Percentiles rank a stretch among this genome's conserved stretches.
These are phyloP conservation scores for Paramecium caudatum DNA, from an alignment of 73 alveolate species.

Conservation along the genomic window DNA sequence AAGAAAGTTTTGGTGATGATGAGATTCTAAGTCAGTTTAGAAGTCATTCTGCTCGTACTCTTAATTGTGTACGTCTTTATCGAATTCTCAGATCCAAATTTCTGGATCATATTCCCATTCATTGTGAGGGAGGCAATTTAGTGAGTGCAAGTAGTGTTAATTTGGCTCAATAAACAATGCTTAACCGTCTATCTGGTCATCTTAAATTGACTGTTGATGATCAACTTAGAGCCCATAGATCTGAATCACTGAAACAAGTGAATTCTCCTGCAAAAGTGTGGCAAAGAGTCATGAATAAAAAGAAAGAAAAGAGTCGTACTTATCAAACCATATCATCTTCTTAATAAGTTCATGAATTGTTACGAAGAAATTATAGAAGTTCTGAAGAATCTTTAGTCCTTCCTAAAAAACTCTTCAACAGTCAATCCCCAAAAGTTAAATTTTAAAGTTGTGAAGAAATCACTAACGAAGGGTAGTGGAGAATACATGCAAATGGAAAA, in stretches of 20 bases:
- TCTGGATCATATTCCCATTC: slow-evolving; percentile 55
- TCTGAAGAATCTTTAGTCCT: background rate
- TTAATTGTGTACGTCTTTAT: slow-evolving; percentile 9
- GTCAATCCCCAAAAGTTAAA: slow-evolving; percentile 39
- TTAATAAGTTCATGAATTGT: background rate
- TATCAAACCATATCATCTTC: slow-evolving; percentile 37
- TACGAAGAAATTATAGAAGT: slow-evolving; percentile 12
- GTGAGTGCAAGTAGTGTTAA: too few species aligned
- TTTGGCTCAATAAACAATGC: too few species aligned
- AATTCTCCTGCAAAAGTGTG: slow-evolving; percentile 24
- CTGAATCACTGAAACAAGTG: slow-evolving; percentile 25
- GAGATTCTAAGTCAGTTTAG: slow-evolving; percentile 35
- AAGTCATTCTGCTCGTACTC: slow-evolving; percentile 45
- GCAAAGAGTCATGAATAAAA: slow-evolving; percentile 1
- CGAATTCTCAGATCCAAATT: slow-evolving; percentile 26
- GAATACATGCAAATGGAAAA: slow-evolving; percentile 60
- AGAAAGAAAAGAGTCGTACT: slow-evolving; percentile 10
- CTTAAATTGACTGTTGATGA: too few species aligned
- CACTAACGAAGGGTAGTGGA: background rate
- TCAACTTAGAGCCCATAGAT: background rate
- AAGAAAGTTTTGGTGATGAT: slow-evolving; percentile 67
- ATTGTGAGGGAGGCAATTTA: slow-evolving; percentile 21
- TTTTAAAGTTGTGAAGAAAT: slow-evolving; percentile 31
- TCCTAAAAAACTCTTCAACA: background rate
- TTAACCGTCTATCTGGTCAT: too few species aligned